Evolutionary conservation across 306 rosid genomes (phyloP).

Genomic region (Mimosa pudica): DNA sequence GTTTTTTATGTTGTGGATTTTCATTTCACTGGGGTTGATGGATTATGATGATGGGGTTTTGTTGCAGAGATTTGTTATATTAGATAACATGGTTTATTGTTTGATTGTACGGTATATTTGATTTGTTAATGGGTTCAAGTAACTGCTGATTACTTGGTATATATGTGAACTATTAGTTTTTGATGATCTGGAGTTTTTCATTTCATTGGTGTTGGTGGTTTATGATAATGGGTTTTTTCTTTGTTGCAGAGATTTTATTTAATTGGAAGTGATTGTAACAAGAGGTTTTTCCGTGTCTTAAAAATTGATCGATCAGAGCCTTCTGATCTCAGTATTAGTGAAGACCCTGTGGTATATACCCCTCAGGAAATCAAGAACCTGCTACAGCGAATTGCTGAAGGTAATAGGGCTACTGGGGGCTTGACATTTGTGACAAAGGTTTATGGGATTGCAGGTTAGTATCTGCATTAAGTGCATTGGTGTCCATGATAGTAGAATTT

Average conservation of each 20-base stretch:
- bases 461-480: neutral
- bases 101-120: neutral
- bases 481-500: neutral
- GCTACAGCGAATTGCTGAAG: conserved; percentile 86
- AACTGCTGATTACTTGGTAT: neutral
- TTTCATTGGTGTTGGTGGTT: neutral
- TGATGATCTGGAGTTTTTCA: neutral
- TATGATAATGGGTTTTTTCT: neutral
- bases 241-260: conserved; percentile 57
- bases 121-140: neutral
- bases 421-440: conserved; percentile 75
- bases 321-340: conserved; percentile 82
- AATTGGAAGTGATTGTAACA: conserved; percentile 86
- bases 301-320: conserved; percentile 95
- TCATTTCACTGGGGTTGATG: too few relatives aligned
- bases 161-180: neutral
- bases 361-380: conserved; percentile 84
- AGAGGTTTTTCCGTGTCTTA: conserved; percentile 78
- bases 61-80: neutral
- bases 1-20: too few relatives aligned
- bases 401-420: conserved; percentile 92
- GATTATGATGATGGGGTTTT: too few relatives aligned
- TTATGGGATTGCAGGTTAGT: conserved; percentile 70
- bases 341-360: conserved; percentile 91
- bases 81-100: neutral